These are phyloP conservation scores for Diatrype stigma DNA, from an alignment of 2,329 filamentous ascomycete genomes.

Conservation along the genomic window DNA sequence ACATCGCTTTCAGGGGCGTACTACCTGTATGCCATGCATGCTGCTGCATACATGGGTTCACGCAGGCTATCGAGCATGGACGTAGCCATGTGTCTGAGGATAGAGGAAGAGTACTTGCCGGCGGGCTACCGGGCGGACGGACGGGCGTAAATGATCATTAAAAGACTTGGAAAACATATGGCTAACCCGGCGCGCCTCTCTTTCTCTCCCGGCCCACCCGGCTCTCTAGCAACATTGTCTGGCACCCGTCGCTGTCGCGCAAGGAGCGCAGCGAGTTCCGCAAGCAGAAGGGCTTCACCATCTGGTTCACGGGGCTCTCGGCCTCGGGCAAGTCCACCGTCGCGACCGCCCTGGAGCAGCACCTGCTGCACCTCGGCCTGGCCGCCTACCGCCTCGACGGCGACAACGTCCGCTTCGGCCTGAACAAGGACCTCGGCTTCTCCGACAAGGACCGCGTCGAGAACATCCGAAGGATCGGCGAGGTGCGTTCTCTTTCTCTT, in stretches of 20 bases:
- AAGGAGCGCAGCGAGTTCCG: constrained; percentile 69
- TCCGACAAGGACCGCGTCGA: constrained; percentile 89
- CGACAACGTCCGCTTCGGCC: constrained; percentile 95
- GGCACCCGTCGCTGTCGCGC: constrained; percentile 78
- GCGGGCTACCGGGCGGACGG: no score
- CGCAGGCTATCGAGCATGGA: no score
- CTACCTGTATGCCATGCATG: no score
- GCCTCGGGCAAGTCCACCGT: constrained; percentile 97
- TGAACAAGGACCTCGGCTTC: constrained; percentile 98
- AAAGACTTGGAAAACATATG: background rate
- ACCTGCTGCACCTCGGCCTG: constrained; percentile 80
- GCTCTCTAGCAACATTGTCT: constrained; percentile 73
- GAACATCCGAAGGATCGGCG: constrained; percentile 94
- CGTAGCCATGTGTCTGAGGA: no score
- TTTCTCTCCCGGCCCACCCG: background rate
- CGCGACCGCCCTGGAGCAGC: constrained; percentile 93
- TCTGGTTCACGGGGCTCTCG: constrained; percentile 97
- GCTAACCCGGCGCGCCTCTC: background rate
- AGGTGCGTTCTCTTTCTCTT: constrained; percentile 41
- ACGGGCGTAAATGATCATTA: background rate
- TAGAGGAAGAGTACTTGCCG: no score
- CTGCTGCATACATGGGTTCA: no score
- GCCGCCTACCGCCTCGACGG: constrained; percentile 91
- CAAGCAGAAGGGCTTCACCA: constrained; percentile 84
- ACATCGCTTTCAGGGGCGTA: no score